Conservation (phyloP, 352 stramenopile species). For the Phytopythium vexans region DNA sequence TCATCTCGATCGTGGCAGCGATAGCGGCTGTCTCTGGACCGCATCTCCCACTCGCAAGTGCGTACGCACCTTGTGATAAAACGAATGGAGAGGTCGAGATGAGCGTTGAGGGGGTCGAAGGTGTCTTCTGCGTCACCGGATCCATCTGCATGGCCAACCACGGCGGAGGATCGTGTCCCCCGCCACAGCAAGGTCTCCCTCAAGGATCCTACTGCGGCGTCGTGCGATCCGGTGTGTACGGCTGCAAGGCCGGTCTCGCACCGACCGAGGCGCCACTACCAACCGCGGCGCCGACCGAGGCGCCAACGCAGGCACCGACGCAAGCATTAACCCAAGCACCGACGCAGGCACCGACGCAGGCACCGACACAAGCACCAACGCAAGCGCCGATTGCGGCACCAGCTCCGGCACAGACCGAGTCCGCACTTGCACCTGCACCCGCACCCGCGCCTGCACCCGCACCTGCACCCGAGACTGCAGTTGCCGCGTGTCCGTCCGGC, state of each 20-base stretch:
- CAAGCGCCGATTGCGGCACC: not conserved
- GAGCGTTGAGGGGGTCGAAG: constrained; percentile 28
- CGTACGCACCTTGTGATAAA: constrained; percentile 10
- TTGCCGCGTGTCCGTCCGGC: not conserved
- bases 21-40: constrained; percentile 6
- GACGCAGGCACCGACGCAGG: constrained; percentile 1
- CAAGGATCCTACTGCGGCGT: constrained; percentile 32
- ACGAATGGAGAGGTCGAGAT: constrained; percentile 21
- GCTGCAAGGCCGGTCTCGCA: constrained; percentile 17
- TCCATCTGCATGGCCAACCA: constrained; percentile 23
- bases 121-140: constrained; percentile 23
- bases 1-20: constrained; percentile 19
- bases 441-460: constrained; percentile 2
- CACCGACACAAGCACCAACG: not conserved
- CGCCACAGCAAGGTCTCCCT: constrained; percentile 16
- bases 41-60: constrained; percentile 4
- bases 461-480: not conserved
- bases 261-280: not conserved
- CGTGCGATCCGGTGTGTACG: constrained; percentile 28
- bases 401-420: not conserved
- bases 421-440: constrained; percentile 1
- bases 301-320: not conserved
- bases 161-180: constrained; percentile 14
- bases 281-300: not conserved
- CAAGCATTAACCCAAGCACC: constrained; percentile 1